Base-by-base conservation (phyloP, 2,329 filamentous ascomycete species). In the Claviceps sp. region DNA sequence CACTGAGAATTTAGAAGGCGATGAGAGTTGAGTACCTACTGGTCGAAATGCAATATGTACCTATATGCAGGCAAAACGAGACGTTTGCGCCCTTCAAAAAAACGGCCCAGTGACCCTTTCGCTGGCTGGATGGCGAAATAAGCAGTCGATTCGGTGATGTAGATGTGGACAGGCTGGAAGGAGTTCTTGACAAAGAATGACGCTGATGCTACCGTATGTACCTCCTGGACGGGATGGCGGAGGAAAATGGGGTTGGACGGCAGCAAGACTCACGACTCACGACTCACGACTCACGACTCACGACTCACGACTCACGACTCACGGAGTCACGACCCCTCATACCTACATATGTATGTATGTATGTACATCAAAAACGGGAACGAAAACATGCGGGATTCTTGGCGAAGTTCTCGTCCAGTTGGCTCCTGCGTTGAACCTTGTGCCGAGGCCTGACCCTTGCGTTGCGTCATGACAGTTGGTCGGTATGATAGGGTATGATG, bases 321-420 rank as follows among this genome's bases (percentile, higher is more conserved):
- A 38, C 23, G n/a, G n/a, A n/a, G n/a, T n/a, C n/a, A n/a, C n/a
- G 8, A 47, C 29, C 29, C 29, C 29, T 34, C 26, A 29, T 9
- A 3, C 29, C 9, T 34, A 34, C 9, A 11, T 29, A 29, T 5
- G n/a, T n/a, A n/a, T n/a, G n/a, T 20, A 1, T 2, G 20, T 20
- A 20, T 20, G 20, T 20, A 20, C 20, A 20, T 20, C 20, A 47
- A 49, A 49, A 42, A 34, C 9, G 22, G 48, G 45, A 26, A 45
- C 16, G 17, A 46, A 45, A 26, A 42, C 45, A 53, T 49, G 51
- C 40, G 49, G 40, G 37, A 26, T 51, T 49, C 42, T 40, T 40
- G 45, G 47, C 44, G 36, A 34, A 47, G 9, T 20, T 23, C 20
- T 44, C 39, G 34, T 39, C 34, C 37, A 45, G 23, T 23, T 44